These are phyloP conservation scores for Annulohypoxylon moriforme DNA, from an alignment of 495 filamentous ascomycete genomes.

Conservation along the genomic window DNA sequence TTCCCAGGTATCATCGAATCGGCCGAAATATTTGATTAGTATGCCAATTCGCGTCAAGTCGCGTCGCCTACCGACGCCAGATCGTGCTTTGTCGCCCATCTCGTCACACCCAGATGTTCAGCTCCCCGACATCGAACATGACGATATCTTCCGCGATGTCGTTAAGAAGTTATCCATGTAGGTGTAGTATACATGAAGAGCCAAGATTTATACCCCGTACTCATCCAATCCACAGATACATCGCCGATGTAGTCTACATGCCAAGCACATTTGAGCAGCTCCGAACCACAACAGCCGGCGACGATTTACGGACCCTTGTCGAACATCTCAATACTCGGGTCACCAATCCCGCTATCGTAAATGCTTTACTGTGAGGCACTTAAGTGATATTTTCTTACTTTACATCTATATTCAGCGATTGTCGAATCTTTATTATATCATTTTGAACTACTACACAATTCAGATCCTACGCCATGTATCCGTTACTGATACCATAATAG, in stretches of 20 bases:
- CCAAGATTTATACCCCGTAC: conserved; percentile 8
- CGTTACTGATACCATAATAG: conserved; percentile 53
- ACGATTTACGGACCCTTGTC: conserved; percentile 72
- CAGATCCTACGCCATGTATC: not conserved
- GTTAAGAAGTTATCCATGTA: conserved; percentile 76
- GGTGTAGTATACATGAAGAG: conserved; percentile 33
- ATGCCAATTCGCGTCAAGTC: conserved; percentile 63
- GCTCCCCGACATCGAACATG: conserved; percentile 70
- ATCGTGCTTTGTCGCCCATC: conserved; percentile 39
- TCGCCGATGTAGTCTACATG: conserved; percentile 71
- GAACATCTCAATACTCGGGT: conserved; percentile 71
- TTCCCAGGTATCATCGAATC: not conserved
- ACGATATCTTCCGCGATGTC: conserved; percentile 73
- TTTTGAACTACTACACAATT: conserved; percentile 8
- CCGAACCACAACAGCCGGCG: conserved; percentile 71
- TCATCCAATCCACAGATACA: conserved; percentile 58
- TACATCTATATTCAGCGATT: not conserved
- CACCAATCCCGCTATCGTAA: conserved; percentile 79
- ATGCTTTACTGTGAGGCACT: conserved; percentile 76
- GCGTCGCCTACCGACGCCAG: conserved; percentile 39
- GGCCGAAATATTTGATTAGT: conserved; percentile 7
- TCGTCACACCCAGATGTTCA: conserved; percentile 44
- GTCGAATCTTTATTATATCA: not conserved
- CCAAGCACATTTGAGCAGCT: conserved; percentile 85
- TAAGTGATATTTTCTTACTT: not conserved